Evolutionary conservation across 1,284 basidiomycete genomes (phyloP).

Genomic region (Lentinula novae-zelandiae): DNA sequence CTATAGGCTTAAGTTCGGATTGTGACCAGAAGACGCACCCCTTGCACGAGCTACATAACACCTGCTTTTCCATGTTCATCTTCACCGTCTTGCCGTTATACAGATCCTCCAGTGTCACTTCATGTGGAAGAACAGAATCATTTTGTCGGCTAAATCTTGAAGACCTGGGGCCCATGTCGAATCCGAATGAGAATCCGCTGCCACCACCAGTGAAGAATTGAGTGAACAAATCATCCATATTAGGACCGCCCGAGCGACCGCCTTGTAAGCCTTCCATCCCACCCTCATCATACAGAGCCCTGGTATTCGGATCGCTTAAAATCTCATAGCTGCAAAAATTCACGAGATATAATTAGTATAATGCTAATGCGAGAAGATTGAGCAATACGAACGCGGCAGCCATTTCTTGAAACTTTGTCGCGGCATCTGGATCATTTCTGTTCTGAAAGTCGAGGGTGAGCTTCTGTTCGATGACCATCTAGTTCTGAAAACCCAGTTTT

Average conservation of each 20-base stretch:
- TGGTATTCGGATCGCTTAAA: constrained; percentile 72
- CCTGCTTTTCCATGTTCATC: constrained; percentile 86
- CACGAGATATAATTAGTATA: constrained; percentile 1
- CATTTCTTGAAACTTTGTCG: constrained; percentile 85
- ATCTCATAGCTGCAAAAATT: constrained; percentile 71
- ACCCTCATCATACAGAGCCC: constrained; percentile 78
- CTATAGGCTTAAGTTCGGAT: constrained; percentile 10
- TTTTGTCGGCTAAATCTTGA: constrained; percentile 52
- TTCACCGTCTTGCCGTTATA: constrained; percentile 90
- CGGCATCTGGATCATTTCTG: constrained; percentile 73
- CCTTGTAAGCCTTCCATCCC: constrained; percentile 70
- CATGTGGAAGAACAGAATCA: constrained; percentile 78
- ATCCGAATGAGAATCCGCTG: constrained; percentile 45
- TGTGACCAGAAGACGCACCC: constrained; percentile 50
- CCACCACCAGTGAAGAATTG: constrained; percentile 62
- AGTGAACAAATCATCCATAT: constrained; percentile 73
- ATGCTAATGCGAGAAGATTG: constrained; percentile 3
- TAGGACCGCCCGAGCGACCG: constrained; percentile 34
- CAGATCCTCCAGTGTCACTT: constrained; percentile 88
- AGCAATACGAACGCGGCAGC: constrained; percentile 67
- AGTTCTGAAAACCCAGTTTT: constrained; percentile 13
- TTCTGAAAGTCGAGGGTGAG: constrained; percentile 46
- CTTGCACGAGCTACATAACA: constrained; percentile 77
- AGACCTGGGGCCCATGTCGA: constrained; percentile 48
- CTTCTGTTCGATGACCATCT: neutral